Evolutionary conservation across 2,329 filamentous ascomycete species (phyloP).

Genomic region (Leptographium lundbergii): DNA sequence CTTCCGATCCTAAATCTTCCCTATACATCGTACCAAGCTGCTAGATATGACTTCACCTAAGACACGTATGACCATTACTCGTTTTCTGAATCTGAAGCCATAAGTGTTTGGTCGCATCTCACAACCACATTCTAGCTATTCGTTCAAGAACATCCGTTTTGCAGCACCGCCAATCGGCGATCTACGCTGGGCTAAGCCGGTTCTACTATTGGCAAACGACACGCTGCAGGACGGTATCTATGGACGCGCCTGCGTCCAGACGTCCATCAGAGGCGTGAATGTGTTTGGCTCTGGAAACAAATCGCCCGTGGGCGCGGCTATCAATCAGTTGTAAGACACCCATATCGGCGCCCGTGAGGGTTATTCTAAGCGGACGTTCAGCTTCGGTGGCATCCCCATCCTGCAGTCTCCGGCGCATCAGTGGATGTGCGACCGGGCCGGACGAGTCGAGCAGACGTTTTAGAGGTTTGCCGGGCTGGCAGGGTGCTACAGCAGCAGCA

Average conservation of each 20-base stretch:
- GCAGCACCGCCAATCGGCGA: constrained; percentile 28
- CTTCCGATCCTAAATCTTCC: constrained; percentile 15
- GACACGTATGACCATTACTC: constrained; percentile 13
- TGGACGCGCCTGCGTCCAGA: constrained; percentile 15
- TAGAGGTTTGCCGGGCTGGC: constrained; percentile 20
- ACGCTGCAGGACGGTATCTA: constrained; percentile 17
- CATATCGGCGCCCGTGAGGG: neutral
- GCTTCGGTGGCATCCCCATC: constrained; percentile 21
- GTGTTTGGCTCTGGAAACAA: constrained; percentile 20
- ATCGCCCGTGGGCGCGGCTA: constrained; percentile 19
- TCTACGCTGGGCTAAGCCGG: constrained; percentile 28
- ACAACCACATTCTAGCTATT: constrained; percentile 17
- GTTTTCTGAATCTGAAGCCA: neutral
- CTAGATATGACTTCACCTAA: constrained; percentile 10
- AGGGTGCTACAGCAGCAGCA: constrained; percentile 14
- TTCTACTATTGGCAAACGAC: constrained; percentile 17
- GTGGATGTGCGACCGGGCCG: constrained; percentile 21
- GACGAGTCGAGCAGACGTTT: constrained; percentile 18
- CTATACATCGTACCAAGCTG: constrained; percentile 15
- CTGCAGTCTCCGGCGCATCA: constrained; percentile 23
- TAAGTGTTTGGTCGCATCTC: neutral
- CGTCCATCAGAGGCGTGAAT: constrained; percentile 16
- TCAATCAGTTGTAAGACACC: constrained; percentile 20
- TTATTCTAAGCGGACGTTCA: neutral
- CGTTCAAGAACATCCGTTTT: constrained; percentile 30